Evolutionary conservation across 169 alveolate genomes (phyloP), one percentile per base, ranked within the genome.

Genomic region (Babesia ovata): DNA sequence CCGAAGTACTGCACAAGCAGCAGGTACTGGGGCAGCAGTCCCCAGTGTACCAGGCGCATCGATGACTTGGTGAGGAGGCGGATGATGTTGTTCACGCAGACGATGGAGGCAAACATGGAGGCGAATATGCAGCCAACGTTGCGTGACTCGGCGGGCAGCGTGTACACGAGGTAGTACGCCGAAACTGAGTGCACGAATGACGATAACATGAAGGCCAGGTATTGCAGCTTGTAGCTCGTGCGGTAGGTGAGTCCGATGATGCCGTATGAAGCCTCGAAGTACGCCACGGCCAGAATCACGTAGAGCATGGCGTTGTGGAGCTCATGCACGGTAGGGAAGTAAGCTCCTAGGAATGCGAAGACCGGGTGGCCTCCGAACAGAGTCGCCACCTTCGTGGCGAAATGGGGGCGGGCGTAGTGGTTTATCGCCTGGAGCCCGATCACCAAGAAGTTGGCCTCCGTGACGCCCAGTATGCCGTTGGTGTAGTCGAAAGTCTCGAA

Each of bases 401-500:
- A 12, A 28, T 21, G 10, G 2, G 58, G 49, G 14, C 49, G 17
- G 36, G 22, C 45, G 63, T 39, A 69, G 42, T 66, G 56, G n/a
- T 49, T 1, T 2, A 59, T 8, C 45, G 42, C 26, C 59, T 74
- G 73, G 26, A 61, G 66, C 14, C 19, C n/a, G 39, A 70, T 59
- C 39, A 36, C 69, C n/a, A 24, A 2, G 2, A 81, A 29, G 61
- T 67, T 71, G 14, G 88, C 57, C 54, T 81, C 88, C 16, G 88
- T 66, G 33, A 81, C 88, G 22, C 88, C 88, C n/a, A 78, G 49
- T 19, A 63, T n/a, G 24, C 77, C 63, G 71, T 60, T 69, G 19
- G 79, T 58, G 72, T 72, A 66, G 17, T 45, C 44, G 65, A 72
- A 81, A 42, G 79, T 58, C 22, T 49, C 58, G 42, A 72, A 65